phyloP scores from a whole-genome alignment of 805 yeast species.

The Priceomyces fermenticarens region DNA sequence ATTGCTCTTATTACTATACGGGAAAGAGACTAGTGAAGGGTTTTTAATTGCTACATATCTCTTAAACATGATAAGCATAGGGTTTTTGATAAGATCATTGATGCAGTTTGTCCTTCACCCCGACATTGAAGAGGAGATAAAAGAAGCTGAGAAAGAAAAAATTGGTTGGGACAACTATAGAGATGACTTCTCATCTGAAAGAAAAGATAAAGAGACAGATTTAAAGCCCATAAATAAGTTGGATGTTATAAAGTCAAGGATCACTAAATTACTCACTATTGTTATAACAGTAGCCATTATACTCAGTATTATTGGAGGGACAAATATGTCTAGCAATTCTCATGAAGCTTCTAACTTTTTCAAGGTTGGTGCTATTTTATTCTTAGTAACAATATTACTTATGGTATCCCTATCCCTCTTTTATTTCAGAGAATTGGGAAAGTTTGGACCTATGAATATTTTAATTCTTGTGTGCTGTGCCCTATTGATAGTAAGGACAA shows the following conservation, averaged over 20 bases:
- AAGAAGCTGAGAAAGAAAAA: not conserved
- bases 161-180: not conserved
- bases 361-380: constrained; percentile 10
- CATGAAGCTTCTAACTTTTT: not conserved
- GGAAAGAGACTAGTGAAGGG: constrained; percentile 1
- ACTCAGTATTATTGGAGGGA: constrained; percentile 8
- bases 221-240: no score
- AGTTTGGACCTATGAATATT: not conserved
- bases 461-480: constrained; percentile 7
- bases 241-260: not conserved
- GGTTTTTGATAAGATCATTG: constrained; percentile 9
- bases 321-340: constrained; percentile 2
- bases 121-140: not conserved
- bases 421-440: not conserved
- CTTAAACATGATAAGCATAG: constrained; percentile 13
- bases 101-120: constrained; percentile 7
- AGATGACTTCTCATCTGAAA: not conserved
- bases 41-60: constrained; percentile 12
- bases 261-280: constrained; percentile 6
- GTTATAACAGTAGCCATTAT: constrained; percentile 10
- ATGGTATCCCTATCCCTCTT: constrained; percentile 3
- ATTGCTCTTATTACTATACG: constrained; percentile 9
- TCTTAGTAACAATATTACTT: constrained; percentile 7
- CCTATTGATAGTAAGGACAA: constrained; percentile 9
- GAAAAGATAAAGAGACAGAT: no score